Percentiles rank a stretch among this genome's conserved stretches.
These are phyloP conservation scores for Kodamaea fukazawae DNA, from an alignment of 805 yeast species.

Conservation along the genomic window DNA sequence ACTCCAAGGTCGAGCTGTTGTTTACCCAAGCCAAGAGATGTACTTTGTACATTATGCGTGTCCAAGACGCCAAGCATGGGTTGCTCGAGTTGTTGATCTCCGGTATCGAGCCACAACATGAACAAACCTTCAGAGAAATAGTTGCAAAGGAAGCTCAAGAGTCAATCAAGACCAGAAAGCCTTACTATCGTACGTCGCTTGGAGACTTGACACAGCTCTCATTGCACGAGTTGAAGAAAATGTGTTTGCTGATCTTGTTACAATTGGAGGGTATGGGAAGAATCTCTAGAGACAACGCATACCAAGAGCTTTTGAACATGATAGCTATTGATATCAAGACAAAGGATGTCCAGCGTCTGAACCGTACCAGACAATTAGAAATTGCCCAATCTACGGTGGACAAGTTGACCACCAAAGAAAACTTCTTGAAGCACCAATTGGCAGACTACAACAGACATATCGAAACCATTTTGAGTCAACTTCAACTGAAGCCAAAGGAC, in stretches of 20 bases:
- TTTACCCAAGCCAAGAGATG: conserved; percentile 79
- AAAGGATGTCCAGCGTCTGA: conserved; percentile 42
- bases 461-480: conserved; percentile 40
- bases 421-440: conserved; percentile 43
- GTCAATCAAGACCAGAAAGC: conserved; percentile 43
- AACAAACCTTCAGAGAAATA: conserved; percentile 56
- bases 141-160: conserved; percentile 30
- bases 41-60: conserved; percentile 75
- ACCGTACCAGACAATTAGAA: conserved; percentile 39
- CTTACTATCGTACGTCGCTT: conserved; percentile 44
- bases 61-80: conserved; percentile 63
- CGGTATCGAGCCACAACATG: conserved; percentile 69
- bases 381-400: conserved; percentile 41
- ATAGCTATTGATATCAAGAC: conserved; percentile 76
- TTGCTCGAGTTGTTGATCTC: conserved; percentile 67
- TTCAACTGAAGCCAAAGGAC: conserved; percentile 46
- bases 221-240: conserved; percentile 74
- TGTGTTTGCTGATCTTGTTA: conserved; percentile 69
- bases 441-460: conserved; percentile 47
- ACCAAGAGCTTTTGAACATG: conserved; percentile 76
- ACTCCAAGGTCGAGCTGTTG: conserved; percentile 56
- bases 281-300: conserved; percentile 64
- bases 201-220: conserved; percentile 49
- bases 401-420: conserved; percentile 45
- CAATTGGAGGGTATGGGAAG: conserved; percentile 69